phyloP scores from a whole-genome alignment of 2,329 filamentous ascomycete species.

The Aspergillus pseudonomiae region DNA sequence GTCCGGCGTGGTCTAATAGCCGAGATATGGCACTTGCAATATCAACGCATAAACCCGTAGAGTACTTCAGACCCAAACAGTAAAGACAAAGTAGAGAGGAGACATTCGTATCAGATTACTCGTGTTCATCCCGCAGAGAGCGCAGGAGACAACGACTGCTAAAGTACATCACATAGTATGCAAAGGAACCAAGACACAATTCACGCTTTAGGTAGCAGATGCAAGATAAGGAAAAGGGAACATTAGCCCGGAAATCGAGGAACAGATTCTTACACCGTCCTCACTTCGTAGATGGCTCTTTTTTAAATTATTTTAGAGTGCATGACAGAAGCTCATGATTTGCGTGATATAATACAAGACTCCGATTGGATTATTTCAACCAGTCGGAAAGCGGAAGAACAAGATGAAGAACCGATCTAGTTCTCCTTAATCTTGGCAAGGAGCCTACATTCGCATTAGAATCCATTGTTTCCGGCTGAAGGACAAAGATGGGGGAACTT shows the following conservation, averaged over 20 bases:
- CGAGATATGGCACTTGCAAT: not conserved
- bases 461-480: not conserved
- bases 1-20: not conserved
- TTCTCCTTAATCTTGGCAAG: conserved; percentile 97
- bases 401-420: conserved; percentile 14
- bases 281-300: conserved; percentile 16
- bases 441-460: conserved; percentile 62
- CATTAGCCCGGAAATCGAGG: conserved; percentile 17
- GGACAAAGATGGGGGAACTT: conserved; percentile 51
- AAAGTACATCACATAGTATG: conserved; percentile 40
- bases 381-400: conserved; percentile 24
- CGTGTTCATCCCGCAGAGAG: conserved; percentile 23
- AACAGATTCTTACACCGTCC: conserved; percentile 6
- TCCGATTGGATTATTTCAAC: conserved; percentile 21
- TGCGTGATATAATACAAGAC: conserved; percentile 39
- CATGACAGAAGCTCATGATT: conserved; percentile 31
- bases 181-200: conserved; percentile 25
- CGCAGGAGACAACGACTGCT: conserved; percentile 27
- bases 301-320: conserved; percentile 26
- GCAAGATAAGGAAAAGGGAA: conserved; percentile 16
- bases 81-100: conserved; percentile 28
- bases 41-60: not conserved
- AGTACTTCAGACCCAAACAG: not conserved
- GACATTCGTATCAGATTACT: conserved; percentile 36
- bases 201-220: conserved; percentile 31